Evolutionary conservation across 176 grass and related monocot species (phyloP).

Genomic region (Poa pratensis): DNA sequence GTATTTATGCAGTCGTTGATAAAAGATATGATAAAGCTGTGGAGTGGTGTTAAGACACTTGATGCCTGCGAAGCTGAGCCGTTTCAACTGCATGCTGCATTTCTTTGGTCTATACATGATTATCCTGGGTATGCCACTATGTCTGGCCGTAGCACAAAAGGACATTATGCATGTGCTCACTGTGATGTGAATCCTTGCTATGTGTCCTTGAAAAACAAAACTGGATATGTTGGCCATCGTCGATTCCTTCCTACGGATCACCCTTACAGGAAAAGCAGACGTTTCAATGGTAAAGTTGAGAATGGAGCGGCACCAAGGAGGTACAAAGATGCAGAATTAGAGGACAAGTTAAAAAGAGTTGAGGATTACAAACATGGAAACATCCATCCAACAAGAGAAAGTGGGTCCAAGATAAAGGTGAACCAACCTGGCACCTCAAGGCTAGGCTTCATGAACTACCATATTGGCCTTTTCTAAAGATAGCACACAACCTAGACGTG

Average conservation of each 20-base stretch:
- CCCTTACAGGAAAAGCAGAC: not conserved
- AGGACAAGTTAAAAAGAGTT: not conserved
- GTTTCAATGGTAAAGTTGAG: not conserved
- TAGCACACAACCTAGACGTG: conserved; percentile 28
- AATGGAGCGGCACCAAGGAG: not conserved
- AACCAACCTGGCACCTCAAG: conserved; percentile 1
- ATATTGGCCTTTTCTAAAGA: conserved; percentile 9
- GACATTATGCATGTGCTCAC: not conserved
- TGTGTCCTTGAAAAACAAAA: not conserved
- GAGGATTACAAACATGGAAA: not conserved
- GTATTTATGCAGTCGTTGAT: conserved; percentile 36
- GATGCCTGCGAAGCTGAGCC: not conserved
- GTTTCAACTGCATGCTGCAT: not conserved
- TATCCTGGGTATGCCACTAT: not conserved
- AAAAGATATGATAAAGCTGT: not conserved
- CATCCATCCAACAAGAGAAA: not conserved
- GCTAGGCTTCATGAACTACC: conserved; percentile 7
- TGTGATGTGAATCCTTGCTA: not conserved
- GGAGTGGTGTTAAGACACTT: not conserved
- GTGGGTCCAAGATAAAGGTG: not conserved
- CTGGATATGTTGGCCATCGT: not conserved
- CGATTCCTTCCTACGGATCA: not conserved
- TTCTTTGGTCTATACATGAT: not conserved
- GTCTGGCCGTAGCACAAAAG: not conserved
- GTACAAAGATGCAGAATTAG: not conserved